These are phyloP conservation scores for Clonostachys rosea DNA, from an alignment of 2,329 filamentous ascomycete genomes.

Conservation along the genomic window DNA sequence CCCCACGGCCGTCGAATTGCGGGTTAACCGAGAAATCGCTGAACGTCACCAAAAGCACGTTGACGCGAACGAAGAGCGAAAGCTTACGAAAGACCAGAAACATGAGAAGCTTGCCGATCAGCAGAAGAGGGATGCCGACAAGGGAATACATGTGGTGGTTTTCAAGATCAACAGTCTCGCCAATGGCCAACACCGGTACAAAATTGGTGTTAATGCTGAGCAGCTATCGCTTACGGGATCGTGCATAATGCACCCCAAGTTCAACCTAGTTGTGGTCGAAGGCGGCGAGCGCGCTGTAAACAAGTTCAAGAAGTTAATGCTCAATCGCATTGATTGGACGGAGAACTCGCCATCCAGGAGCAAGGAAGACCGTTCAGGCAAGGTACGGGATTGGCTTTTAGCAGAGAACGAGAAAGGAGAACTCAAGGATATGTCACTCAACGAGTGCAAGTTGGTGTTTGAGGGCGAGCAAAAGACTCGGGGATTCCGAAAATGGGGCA, in stretches of 20 bases:
- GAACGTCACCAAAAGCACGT: conserved; percentile 79
- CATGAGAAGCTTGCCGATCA: conserved; percentile 79
- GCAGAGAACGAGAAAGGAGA: conserved; percentile 74
- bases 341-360: conserved; percentile 73
- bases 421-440: conserved; percentile 75
- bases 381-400: conserved; percentile 66
- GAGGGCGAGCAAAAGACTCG: conserved; percentile 83
- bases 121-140: conserved; percentile 82
- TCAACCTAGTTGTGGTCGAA: conserved; percentile 88
- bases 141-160: conserved; percentile 80
- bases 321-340: conserved; percentile 91
- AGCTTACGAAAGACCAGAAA: conserved; percentile 81
- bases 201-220: conserved; percentile 88
- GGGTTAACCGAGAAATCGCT: conserved; percentile 88
- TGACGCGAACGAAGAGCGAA: conserved; percentile 74
- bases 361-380: conserved; percentile 55
- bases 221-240: conserved; percentile 82
- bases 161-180: conserved; percentile 88
- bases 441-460: conserved; percentile 81
- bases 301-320: conserved; percentile 88
- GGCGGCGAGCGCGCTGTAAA: conserved; percentile 80
- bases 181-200: conserved; percentile 90
- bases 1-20: conserved; percentile 91
- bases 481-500: conserved; percentile 83
- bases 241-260: conserved; percentile 86